Conservation (phyloP, 805 yeast species). For the Yamadazyma laniorum region DNA sequence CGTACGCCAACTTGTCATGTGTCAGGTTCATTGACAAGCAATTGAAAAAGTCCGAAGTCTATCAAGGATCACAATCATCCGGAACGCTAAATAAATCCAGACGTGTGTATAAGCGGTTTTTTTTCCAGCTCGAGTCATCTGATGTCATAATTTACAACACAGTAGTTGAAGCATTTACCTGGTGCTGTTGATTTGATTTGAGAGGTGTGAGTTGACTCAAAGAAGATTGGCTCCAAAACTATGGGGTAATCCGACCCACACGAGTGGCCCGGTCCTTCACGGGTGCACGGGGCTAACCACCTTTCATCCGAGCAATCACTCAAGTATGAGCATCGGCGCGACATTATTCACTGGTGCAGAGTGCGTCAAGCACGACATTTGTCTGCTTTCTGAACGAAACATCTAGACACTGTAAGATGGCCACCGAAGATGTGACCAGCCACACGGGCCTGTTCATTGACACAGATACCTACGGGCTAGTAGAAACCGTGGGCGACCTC, state of each 20-base stretch:
- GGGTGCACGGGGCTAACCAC: conserved; percentile 5
- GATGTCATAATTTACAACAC: conserved; percentile 1
- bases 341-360: too few species aligned
- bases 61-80: conserved; percentile 15
- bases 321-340: background rate
- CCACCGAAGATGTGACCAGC: too few species aligned
- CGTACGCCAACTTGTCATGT: too few species aligned
- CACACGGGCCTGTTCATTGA: conserved; percentile 1
- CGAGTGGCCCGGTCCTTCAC: conserved; percentile 8
- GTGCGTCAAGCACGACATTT: too few species aligned
- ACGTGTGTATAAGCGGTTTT: background rate
- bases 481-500: conserved; percentile 2
- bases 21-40: too few species aligned
- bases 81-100: conserved; percentile 3
- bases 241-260: too few species aligned
- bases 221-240: too few species aligned
- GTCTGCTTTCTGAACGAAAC: too few species aligned
- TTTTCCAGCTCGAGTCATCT: background rate
- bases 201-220: too few species aligned
- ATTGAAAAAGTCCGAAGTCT: conserved; percentile 10
- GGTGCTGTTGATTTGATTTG: too few species aligned
- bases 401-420: too few species aligned
- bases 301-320: conserved; percentile 6
- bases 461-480: background rate
- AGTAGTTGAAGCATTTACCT: too few species aligned